phyloP scores from a whole-genome alignment of 2,329 filamentous ascomycete species.

The Penicillium sp. region DNA sequence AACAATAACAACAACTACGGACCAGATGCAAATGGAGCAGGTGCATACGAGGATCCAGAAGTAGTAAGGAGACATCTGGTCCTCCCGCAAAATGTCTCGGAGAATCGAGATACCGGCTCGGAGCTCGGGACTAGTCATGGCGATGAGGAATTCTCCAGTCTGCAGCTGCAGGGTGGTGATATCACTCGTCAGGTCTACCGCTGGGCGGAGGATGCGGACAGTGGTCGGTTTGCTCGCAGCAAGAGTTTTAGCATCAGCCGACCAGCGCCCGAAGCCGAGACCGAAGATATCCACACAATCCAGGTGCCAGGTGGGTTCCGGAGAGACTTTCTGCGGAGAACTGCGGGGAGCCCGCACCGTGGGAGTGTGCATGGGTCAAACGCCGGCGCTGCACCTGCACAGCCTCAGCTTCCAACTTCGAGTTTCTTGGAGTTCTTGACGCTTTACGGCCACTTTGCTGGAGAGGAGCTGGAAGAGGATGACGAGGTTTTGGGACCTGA shows the following conservation, averaged over 20 bases:
- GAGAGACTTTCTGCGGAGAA: conserved; percentile 82
- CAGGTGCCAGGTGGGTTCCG: conserved; percentile 93
- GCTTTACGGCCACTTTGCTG: conserved; percentile 95
- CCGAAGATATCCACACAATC: conserved; percentile 85
- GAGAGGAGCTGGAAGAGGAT: conserved; percentile 95
- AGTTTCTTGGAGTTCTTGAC: conserved; percentile 96
- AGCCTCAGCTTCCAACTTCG: conserved; percentile 76
- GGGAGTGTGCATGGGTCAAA: conserved; percentile 47
- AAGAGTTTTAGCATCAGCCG: conserved; percentile 84
- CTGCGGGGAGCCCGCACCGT: conserved; percentile 68
- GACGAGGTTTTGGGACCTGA: conserved; percentile 86
- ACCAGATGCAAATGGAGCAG: conserved; percentile 39
- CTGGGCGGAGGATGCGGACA: conserved; percentile 89
- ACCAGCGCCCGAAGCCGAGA: conserved; percentile 78
- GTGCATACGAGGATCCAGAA: conserved; percentile 84
- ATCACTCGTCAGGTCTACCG: conserved; percentile 94
- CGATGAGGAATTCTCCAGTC: conserved; percentile 88
- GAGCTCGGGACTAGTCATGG: conserved; percentile 43
- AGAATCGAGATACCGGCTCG: conserved; percentile 40
- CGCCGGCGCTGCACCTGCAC: conserved; percentile 45
- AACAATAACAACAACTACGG: conserved; percentile 44
- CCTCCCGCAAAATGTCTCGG: conserved; percentile 61
- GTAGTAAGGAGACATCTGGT: conserved; percentile 90
- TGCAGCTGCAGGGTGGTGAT: conserved; percentile 91
- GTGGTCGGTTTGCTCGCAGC: conserved; percentile 71